Evolutionary conservation across 2,329 filamentous ascomycete species (phyloP).

Genomic region (Stachybotrys chartarum): DNA sequence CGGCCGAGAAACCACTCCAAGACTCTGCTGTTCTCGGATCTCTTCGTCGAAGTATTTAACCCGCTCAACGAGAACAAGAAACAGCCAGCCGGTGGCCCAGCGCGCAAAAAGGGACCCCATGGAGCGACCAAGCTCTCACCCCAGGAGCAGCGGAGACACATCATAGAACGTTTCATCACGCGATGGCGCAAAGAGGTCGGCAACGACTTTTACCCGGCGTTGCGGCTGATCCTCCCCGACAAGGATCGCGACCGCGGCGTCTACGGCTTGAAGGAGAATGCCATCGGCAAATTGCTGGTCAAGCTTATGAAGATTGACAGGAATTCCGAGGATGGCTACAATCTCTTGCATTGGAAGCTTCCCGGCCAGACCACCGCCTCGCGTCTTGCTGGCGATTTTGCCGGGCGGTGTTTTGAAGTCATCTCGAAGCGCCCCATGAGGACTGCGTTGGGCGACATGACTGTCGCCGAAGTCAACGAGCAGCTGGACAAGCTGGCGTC

Average conservation of each 20-base stretch:
- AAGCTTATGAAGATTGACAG: slow-evolving; percentile 88
- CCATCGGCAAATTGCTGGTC: slow-evolving; percentile 83
- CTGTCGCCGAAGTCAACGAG: slow-evolving; percentile 83
- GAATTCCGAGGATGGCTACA: slow-evolving; percentile 81
- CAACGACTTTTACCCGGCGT: slow-evolving; percentile 84
- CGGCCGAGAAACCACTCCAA: slow-evolving; percentile 73
- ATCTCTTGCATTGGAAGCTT: slow-evolving; percentile 84
- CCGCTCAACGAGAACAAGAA: slow-evolving; percentile 73
- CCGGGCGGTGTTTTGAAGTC: slow-evolving; percentile 80
- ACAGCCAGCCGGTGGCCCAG: slow-evolving; percentile 53
- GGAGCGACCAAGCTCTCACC: slow-evolving; percentile 55
- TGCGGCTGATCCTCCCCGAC: slow-evolving; percentile 85
- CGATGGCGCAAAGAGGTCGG: slow-evolving; percentile 86
- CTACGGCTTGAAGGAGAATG: slow-evolving; percentile 90
- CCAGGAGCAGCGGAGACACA: slow-evolving; percentile 69
- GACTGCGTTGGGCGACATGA: slow-evolving; percentile 68
- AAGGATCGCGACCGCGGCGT: slow-evolving; percentile 88
- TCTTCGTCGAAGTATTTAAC: slow-evolving; percentile 75
- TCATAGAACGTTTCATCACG: slow-evolving; percentile 80
- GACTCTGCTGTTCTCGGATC: slow-evolving; percentile 74
- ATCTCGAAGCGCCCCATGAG: slow-evolving; percentile 77
- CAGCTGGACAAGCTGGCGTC: slow-evolving; percentile 71
- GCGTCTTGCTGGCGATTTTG: slow-evolving; percentile 81
- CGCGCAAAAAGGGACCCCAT: slow-evolving; percentile 51
- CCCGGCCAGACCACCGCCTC: slow-evolving; percentile 60